phyloP scores from a whole-genome alignment of 441 rosid genomes.

The Erodium trifolium region DNA sequence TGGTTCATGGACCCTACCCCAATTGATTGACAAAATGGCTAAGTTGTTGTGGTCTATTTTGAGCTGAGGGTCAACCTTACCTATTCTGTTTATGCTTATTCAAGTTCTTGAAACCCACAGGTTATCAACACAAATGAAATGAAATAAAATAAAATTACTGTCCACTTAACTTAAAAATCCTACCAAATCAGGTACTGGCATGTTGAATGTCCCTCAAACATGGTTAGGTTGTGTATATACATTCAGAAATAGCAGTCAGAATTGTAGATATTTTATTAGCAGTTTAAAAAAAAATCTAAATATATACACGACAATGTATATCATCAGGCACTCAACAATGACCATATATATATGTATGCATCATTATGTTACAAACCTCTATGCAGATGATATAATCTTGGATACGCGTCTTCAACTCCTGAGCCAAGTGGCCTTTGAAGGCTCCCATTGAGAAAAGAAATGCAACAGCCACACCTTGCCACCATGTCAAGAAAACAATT shows the following conservation, averaged over 20 bases:
- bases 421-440: conserved; percentile 77
- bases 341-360: neutral
- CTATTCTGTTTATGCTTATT: neutral
- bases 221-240: neutral
- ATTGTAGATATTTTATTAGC: too few species aligned
- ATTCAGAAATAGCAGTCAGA: neutral
- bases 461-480: conserved; percentile 94
- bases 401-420: conserved; percentile 75
- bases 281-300: neutral
- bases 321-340: neutral
- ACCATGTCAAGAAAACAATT: conserved; percentile 94
- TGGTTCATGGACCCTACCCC: too few species aligned
- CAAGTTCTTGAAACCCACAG: neutral
- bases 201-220: neutral
- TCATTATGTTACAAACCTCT: conserved; percentile 41
- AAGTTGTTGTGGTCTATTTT: too few species aligned
- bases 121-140: neutral
- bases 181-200: neutral
- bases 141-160: too few species aligned
- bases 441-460: conserved; percentile 87
- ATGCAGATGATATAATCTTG: conserved; percentile 95
- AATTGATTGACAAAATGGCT: too few species aligned
- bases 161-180: neutral
- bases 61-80: neutral
- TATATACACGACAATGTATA: neutral